phyloP scores from a whole-genome alignment of 441 rosid species.

The Populus hybrid region DNA sequence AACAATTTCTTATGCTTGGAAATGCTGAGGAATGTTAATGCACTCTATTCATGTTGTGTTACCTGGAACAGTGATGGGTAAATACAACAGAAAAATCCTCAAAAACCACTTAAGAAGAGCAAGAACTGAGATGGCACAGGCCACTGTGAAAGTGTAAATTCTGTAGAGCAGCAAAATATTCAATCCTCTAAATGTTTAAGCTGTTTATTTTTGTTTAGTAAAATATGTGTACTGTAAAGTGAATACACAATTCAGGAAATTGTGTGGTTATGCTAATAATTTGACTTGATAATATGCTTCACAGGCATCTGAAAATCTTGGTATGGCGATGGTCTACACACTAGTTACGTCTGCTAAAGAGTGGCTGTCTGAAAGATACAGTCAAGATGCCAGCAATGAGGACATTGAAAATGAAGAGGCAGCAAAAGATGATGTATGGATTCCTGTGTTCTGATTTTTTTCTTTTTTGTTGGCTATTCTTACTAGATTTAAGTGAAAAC shows the following conservation, averaged over 20 bases:
- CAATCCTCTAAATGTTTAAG: background rate
- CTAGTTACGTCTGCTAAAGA: conserved; percentile 88
- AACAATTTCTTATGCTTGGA: background rate
- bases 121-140: background rate
- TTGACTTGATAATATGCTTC: conserved; percentile 19
- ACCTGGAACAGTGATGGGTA: background rate
- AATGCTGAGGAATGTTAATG: background rate
- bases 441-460: conserved; percentile 5
- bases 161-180: background rate
- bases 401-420: conserved; percentile 50
- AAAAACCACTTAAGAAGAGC: background rate
- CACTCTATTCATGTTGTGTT: background rate
- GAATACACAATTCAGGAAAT: background rate
- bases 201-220: background rate
- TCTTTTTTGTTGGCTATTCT: background rate
- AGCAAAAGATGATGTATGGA: conserved; percentile 79
- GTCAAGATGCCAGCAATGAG: conserved; percentile 52
- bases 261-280: conserved; percentile 3
- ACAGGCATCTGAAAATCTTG: conserved; percentile 91
- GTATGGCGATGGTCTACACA: conserved; percentile 96
- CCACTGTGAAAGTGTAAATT: background rate
- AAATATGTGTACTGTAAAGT: background rate
- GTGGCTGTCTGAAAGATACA: conserved; percentile 81
- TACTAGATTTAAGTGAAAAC: conserved; percentile 12
- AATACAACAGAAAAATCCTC: background rate